These are phyloP conservation scores for Bipolaris sorokiniana DNA, from an alignment of 2,329 filamentous ascomycete genomes.

Conservation along the genomic window DNA sequence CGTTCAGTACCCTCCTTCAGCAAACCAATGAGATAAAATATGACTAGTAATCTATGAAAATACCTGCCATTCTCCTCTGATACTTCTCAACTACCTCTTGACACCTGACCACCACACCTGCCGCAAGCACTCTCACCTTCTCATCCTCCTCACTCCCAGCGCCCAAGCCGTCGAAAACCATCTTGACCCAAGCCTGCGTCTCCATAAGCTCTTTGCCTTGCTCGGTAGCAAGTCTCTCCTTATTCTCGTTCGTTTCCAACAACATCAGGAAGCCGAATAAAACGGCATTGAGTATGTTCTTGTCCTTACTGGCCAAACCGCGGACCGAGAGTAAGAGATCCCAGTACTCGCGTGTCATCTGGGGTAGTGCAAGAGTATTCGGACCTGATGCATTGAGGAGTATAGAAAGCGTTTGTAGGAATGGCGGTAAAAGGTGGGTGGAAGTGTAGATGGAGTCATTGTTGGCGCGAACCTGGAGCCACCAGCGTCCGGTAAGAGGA, in stretches of 20 bases:
- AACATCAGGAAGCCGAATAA: slow-evolving; percentile 80
- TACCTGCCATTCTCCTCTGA: slow-evolving; percentile 76
- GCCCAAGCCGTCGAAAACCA: slow-evolving; percentile 67
- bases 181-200: slow-evolving; percentile 82
- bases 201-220: slow-evolving; percentile 81
- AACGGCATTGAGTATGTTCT: slow-evolving; percentile 73
- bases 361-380: slow-evolving; percentile 73
- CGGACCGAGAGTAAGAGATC: slow-evolving; percentile 77
- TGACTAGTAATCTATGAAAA: slow-evolving; percentile 56
- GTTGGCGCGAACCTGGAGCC: slow-evolving; percentile 63
- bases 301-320: slow-evolving; percentile 59
- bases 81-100: slow-evolving; percentile 84
- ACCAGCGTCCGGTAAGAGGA: slow-evolving; percentile 82
- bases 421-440: slow-evolving; percentile 76
- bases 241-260: slow-evolving; percentile 80
- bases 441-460: slow-evolving; percentile 69
- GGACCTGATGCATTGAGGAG: slow-evolving; percentile 84
- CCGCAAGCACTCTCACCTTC: slow-evolving; percentile 77
- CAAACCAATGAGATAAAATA: no score
- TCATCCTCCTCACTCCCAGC: slow-evolving; percentile 70
- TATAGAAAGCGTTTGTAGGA: slow-evolving; percentile 84
- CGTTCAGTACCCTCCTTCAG: no score
- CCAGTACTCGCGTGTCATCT: slow-evolving; percentile 86
- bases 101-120: slow-evolving; percentile 76
- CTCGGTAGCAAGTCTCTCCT: slow-evolving; percentile 73